Evolutionary conservation across 2,329 filamentous ascomycete genomes (phyloP), one percentile per base, ranked within the genome.

Genomic region (Penicillium janthinellum): DNA sequence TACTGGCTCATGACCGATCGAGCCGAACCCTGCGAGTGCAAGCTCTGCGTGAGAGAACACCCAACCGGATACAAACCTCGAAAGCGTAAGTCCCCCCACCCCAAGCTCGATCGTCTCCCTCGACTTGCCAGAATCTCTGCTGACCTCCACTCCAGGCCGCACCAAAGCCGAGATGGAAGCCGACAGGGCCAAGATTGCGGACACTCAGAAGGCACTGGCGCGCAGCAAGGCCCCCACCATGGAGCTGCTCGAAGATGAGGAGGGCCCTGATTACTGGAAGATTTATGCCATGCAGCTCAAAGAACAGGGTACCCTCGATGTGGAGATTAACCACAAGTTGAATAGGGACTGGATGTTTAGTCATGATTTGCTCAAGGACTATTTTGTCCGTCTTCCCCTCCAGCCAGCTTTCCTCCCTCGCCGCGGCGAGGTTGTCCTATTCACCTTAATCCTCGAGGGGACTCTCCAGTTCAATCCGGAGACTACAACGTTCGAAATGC

Each of bases 341-440:
- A 86, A 83, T 25, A 78, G 85, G 61, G 85, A 88, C 63, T 88
- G 85, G 85, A 74, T 80, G 39, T 78, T 81, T 0, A 82, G 84
- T 45, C 76, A 80, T 17, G 70, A 79, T 4, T 67, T 72, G 5
- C 71, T 86, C 0, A 70, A 74, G 0, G 66, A 74, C 2, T 67
- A 79, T 17, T 70, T 87, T 0, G 70, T 75, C 5, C 76, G 76
- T 8, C 68, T 82, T 15, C 70, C 71, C 4, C 63, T 79, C 8
- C 77, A 82, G 47, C 77, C 81, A 2, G 76, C 80, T 2, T 87
- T 82, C 67, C 65, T 83, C 0, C 85, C 86, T 2, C 79, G 86
- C 2, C 64, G 75, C 0, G 85, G 84, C 1, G 86, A 88, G 59
- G 69, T 87, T 3, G 84, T 88, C 0, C 74, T 88, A 0, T 87